Conservation (phyloP, 2,329 filamentous ascomycete genomes). For the Ceratocystis lukuohia region DNA sequence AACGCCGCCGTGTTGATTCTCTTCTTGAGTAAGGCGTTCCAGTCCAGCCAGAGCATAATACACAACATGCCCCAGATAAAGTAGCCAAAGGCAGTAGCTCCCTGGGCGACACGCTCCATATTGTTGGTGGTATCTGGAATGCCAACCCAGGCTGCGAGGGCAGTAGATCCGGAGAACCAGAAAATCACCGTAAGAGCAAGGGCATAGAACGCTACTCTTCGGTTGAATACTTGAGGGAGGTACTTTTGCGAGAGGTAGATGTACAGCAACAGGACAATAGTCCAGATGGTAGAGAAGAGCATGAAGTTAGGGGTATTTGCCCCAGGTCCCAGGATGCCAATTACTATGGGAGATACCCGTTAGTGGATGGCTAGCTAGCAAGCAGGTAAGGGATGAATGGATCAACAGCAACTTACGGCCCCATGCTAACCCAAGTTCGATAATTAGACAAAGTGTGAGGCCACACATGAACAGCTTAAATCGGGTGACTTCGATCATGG, state of each 20-base stretch:
- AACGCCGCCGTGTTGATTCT: background rate
- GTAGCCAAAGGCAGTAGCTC: constrained; percentile 52
- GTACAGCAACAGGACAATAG: constrained; percentile 52
- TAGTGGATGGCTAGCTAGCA: background rate
- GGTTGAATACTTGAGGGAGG: constrained; percentile 47
- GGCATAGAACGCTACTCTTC: constrained; percentile 49
- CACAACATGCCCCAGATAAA: constrained; percentile 37
- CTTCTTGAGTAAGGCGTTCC: constrained; percentile 10
- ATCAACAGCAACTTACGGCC: constrained; percentile 44
- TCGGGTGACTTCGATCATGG: constrained; percentile 11
- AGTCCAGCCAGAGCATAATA: constrained; percentile 15
- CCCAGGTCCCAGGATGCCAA: constrained; percentile 27
- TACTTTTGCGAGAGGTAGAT: constrained; percentile 54
- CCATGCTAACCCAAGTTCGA: constrained; percentile 60
- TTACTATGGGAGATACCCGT: constrained; percentile 33
- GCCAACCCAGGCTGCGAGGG: constrained; percentile 53
- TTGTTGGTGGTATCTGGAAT: constrained; percentile 40
- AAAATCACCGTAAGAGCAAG: constrained; percentile 68
- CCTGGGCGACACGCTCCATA: constrained; percentile 41
- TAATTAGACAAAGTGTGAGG: constrained; percentile 30
- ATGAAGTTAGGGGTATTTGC: constrained; percentile 53
- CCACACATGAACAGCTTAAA: constrained; percentile 13
- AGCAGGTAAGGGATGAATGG: background rate
- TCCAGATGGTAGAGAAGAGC: constrained; percentile 68
- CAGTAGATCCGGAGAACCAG: constrained; percentile 81